Evolutionary conservation across 208 protist genomes (phyloP).

Genomic region (Perkinsela sp.): DNA sequence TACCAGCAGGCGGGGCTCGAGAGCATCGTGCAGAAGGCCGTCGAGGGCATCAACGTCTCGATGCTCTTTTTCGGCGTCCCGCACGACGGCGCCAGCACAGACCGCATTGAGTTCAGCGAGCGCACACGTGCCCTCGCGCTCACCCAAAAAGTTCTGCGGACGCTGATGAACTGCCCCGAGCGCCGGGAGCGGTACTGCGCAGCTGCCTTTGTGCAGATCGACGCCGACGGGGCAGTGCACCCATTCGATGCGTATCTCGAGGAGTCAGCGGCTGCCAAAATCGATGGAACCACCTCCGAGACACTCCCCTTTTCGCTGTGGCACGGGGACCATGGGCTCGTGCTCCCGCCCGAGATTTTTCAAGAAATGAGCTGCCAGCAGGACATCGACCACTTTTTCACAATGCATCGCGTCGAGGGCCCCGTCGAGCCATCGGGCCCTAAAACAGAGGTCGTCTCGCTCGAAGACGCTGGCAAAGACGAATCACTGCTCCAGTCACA

Average conservation of each 20-base stretch:
- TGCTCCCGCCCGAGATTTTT: not conserved
- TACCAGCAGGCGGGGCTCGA: not conserved
- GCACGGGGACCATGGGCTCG: not conserved
- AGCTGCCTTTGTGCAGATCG: not conserved
- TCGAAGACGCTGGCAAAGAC: not conserved
- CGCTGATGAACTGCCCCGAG: not conserved
- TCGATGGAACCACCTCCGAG: not conserved
- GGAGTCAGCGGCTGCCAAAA: not conserved
- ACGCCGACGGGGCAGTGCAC: not conserved
- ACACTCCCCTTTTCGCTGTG: not conserved
- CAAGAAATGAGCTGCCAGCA: slow-evolving; percentile 1
- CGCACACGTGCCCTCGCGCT: not conserved
- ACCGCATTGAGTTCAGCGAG: not conserved
- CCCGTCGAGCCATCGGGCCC: not conserved
- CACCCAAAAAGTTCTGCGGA: not conserved
- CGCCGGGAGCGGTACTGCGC: not conserved
- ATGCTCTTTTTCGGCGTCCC: not conserved
- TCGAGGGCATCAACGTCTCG: not conserved
- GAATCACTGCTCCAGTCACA: not conserved
- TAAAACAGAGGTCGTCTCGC: not conserved
- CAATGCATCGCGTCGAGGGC: not conserved
- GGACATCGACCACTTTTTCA: not conserved
- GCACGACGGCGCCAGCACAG: not conserved
- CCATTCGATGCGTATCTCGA: not conserved
- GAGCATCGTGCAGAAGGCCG: not conserved